Conservation (phyloP, 495 filamentous ascomycete genomes). For the Annulohypoxylon maeteangense region DNA sequence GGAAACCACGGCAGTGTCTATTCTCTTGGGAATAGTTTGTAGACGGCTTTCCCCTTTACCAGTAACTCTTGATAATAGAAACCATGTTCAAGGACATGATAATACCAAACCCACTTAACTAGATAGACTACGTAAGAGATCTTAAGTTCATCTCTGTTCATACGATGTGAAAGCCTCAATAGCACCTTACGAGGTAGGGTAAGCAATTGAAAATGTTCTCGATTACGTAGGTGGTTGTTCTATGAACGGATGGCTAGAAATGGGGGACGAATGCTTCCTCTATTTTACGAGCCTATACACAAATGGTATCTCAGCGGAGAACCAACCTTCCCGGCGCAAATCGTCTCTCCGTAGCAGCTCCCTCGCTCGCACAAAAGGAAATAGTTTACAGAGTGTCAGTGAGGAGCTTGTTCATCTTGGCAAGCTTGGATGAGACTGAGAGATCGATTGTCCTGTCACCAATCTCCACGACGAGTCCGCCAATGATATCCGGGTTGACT, state of each 20-base stretch:
- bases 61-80: too few relatives aligned
- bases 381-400: conserved; percentile 86
- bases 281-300: conserved; percentile 50
- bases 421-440: conserved; percentile 91
- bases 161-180: background rate
- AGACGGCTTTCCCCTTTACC: too few relatives aligned
- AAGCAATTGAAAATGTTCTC: conserved; percentile 15
- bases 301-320: conserved; percentile 38
- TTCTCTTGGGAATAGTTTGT: too few relatives aligned
- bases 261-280: conserved; percentile 47
- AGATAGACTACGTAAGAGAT: too few relatives aligned
- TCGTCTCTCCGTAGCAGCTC: conserved; percentile 35
- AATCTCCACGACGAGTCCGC: conserved; percentile 94
- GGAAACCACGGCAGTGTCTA: too few relatives aligned
- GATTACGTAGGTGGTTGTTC: conserved; percentile 34
- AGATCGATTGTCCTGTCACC: conserved; percentile 98
- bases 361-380: conserved; percentile 41
- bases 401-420: conserved; percentile 99
- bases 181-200: background rate
- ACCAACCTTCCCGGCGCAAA: conserved; percentile 44
- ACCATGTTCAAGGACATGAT: too few relatives aligned
- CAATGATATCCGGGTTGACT: conserved; percentile 94
- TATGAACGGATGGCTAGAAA: conserved; percentile 33
- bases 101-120: too few relatives aligned
- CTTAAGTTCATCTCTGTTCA: too few relatives aligned